These are phyloP conservation scores for Herpetomonas samuelpessoai DNA, from an alignment of 208 protist species.

Conservation along the genomic window DNA sequence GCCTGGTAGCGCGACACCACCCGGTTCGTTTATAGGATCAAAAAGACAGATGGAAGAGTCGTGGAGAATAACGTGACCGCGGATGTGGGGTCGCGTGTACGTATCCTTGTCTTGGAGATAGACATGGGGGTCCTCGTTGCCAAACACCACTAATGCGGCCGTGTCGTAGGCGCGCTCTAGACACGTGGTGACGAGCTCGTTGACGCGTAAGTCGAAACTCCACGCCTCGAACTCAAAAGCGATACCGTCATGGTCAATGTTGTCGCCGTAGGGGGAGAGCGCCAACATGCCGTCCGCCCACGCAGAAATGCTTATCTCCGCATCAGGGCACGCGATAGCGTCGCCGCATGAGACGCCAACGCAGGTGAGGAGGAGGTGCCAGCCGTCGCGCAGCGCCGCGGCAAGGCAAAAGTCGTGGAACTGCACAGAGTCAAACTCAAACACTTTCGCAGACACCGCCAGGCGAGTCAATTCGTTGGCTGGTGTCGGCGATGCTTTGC, in stretches of 20 bases:
- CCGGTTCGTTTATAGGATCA: conserved; percentile 12
- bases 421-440: conserved; percentile 2
- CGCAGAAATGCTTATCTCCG: conserved; percentile 13
- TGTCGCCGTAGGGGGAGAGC: conserved; percentile 35
- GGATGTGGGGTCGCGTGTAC: conserved; percentile 32
- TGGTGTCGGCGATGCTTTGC: background rate
- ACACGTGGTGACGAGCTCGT: conserved; percentile 28
- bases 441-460: conserved; percentile 3
- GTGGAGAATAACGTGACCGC: conserved; percentile 24
- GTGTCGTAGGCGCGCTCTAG: conserved; percentile 46
- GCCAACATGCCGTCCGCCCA: conserved; percentile 44
- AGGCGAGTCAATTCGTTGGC: conserved; percentile 2
- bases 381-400: conserved; percentile 21
- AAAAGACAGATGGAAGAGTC: conserved; percentile 7
- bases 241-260: conserved; percentile 43
- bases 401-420: conserved; percentile 10
- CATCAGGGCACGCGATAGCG: background rate
- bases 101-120: conserved; percentile 34
- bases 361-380: conserved; percentile 31
- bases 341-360: conserved; percentile 12
- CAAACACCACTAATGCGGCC: conserved; percentile 34
- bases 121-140: conserved; percentile 44
- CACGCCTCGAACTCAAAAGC: conserved; percentile 34
- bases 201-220: conserved; percentile 28
- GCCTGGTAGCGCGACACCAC: conserved; percentile 4